Base-by-base conservation (phyloP, 2,329 filamentous ascomycete species). In the Claviceps spartinae region DNA sequence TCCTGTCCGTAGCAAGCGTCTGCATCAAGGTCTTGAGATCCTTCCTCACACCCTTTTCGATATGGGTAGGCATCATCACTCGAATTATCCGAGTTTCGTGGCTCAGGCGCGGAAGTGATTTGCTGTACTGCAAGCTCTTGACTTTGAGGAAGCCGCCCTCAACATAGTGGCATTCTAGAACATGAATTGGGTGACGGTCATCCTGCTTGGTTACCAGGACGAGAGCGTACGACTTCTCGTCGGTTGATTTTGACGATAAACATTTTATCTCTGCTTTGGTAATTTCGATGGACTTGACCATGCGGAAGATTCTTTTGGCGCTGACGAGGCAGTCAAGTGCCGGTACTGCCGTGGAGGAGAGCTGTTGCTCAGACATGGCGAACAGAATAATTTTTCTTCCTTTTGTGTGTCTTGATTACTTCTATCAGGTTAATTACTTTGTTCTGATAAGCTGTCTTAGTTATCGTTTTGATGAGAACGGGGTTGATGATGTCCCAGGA, bases 151-250 rank as follows among this genome's bases (percentile, higher is more conserved):
- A 52, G 2, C 18, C n/a, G 22, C 48, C 45, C 14, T 54, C 48
- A 22, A 40, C 7, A 37, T 58, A 48, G 6, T 41, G 51, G 53
- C 57, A 60, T 24, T 47, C 18, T 2, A 60, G 36, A 5, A 52
- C 41, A 26, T 60, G 58, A 26, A 48, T 36, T 1, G 57, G 55
- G n/a, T 45, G 48, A 11, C 16, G 26, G 4, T 40, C 46, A 1
- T 46, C 47, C 36, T 56, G 50, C 5, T 22, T 16, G 6, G 49
- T 47, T 18, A 36, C 7, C 30, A n/a, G 37, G 41, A 41, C 22
- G 37, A 45, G 44, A 26, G 18, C 16, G 7, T 26, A 26, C 8
- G 20, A 16, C 20, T 30, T 2, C 42, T 18, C 14, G 24, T 46
- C 9, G 16, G 26, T 16, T 5, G 44, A 9, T 20, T 16, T 2